Evolutionary conservation across 176 grass and related monocot genomes (phyloP).

Genomic region (Aegilops sharonensis): DNA sequence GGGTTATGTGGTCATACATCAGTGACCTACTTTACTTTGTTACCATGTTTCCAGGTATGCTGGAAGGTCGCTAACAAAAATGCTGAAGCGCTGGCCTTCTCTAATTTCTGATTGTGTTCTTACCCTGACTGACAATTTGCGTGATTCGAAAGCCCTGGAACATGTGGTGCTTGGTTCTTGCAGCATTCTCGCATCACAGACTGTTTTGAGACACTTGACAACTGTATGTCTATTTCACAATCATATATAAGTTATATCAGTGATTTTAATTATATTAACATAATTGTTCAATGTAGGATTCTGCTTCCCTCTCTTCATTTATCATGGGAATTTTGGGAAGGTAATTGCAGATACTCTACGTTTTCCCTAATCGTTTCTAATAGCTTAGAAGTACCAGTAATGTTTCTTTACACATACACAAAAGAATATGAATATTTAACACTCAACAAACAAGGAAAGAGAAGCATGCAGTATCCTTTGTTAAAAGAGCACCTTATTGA

Average conservation of each 20-base stretch:
- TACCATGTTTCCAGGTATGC: conserved; percentile 59
- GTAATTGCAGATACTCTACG: conserved; percentile 39
- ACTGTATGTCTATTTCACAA: conserved; percentile 47
- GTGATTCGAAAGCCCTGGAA: conserved; percentile 64
- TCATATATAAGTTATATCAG: conserved; percentile 18
- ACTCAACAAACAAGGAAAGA: conserved; percentile 13
- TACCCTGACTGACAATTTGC: conserved; percentile 57
- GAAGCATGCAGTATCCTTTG: conserved; percentile 10
- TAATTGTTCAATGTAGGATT: conserved; percentile 58
- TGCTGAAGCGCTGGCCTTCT: conserved; percentile 86
- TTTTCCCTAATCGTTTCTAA: conserved; percentile 6
- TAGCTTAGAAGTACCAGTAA: background rate
- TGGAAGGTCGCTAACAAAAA: conserved; percentile 76
- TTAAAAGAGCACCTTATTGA: conserved; percentile 12
- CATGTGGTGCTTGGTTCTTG: conserved; percentile 90
- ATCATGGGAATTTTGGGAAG: conserved; percentile 84
- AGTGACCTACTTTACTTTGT: background rate
- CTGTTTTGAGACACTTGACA: conserved; percentile 75
- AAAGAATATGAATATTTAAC: background rate
- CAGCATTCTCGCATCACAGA: conserved; percentile 64
- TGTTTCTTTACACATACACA: conserved; percentile 9
- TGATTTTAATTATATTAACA: conserved; percentile 23
- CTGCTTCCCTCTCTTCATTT: conserved; percentile 73
- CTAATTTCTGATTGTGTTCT: conserved; percentile 74
- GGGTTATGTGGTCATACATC: background rate